Evolutionary conservation across 768 basidiomycete genomes (phyloP).

Genomic region (Lactifluus hygrophoroides): DNA sequence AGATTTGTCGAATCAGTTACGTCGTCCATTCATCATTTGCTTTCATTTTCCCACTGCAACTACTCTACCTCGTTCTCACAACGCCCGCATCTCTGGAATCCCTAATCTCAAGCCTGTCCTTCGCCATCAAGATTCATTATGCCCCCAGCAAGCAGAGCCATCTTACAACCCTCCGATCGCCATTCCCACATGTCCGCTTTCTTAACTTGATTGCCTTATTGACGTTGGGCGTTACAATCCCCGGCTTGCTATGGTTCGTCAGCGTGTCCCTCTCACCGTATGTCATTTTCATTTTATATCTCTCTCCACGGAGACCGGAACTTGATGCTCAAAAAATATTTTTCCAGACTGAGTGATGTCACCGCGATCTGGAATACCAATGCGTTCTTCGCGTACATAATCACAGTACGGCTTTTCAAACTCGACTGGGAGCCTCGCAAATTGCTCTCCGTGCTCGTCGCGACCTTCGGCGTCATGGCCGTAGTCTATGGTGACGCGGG

Average conservation of each 20-base stretch:
- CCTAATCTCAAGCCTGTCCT: constrained; percentile 43
- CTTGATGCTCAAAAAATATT: too few relatives aligned
- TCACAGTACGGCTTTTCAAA: constrained; percentile 65
- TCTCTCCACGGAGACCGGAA: too few relatives aligned
- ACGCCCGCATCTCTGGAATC: constrained; percentile 40
- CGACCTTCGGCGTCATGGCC: constrained; percentile 69
- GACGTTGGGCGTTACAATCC: constrained; percentile 52
- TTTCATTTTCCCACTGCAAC: constrained; percentile 76
- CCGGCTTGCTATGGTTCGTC: constrained; percentile 67
- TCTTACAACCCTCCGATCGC: neutral
- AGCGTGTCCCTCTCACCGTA: constrained; percentile 65
- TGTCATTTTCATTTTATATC: constrained; percentile 24
- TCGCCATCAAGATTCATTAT: constrained; percentile 36
- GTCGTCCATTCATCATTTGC: constrained; percentile 77
- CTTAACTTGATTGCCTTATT: constrained; percentile 28
- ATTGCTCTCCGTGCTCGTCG: constrained; percentile 65
- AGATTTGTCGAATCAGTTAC: constrained; percentile 46
- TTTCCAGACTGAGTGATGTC: constrained; percentile 76
- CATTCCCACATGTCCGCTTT: constrained; percentile 31
- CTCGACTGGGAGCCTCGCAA: constrained; percentile 55
- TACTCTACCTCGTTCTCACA: constrained; percentile 50
- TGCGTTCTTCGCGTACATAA: constrained; percentile 85
- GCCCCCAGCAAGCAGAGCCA: constrained; percentile 4
- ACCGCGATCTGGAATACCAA: constrained; percentile 80
- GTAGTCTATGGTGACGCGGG: constrained; percentile 67